A percentile compares a stretch with the other conserved stretches of the same genome.
These are phyloP conservation scores for Taphrina communis DNA, from an alignment of 1,139 yeast species.

Conservation along the genomic window DNA sequence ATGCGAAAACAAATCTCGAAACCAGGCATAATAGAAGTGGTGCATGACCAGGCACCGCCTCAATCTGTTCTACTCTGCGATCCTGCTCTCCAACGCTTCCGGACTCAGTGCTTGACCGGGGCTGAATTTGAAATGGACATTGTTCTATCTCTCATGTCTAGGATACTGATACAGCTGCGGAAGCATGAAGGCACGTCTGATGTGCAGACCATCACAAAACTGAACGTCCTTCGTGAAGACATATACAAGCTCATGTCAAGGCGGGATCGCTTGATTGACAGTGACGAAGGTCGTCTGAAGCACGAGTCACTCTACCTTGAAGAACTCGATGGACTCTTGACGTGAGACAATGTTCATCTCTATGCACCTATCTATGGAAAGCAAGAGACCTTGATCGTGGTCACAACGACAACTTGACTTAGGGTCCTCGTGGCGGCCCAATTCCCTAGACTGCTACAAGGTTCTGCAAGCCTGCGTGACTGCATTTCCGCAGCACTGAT, in stretches of 20 bases:
- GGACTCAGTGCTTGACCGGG: slow-evolving; percentile 7
- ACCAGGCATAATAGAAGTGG: slow-evolving; percentile 6
- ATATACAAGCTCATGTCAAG: slow-evolving; percentile 37
- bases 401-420: no score
- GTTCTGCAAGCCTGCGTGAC: no score
- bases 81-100: slow-evolving; percentile 15
- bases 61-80: slow-evolving; percentile 17
- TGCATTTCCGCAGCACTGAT: no score
- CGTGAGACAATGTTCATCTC: not conserved
- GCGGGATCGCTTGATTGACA: slow-evolving; percentile 26
- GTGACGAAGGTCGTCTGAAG: slow-evolving; percentile 13
- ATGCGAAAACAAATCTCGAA: slow-evolving; percentile 4
- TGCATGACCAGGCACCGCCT: not conserved
- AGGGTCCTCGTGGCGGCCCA: no score
- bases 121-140: slow-evolving; percentile 28
- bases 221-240: slow-evolving; percentile 36
- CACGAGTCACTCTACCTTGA: slow-evolving; percentile 32
- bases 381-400: no score
- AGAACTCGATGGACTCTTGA: slow-evolving; percentile 25
- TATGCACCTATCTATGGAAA: no score
- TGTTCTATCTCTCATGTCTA: slow-evolving; percentile 36
- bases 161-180: slow-evolving; percentile 25
- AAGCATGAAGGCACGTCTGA: not conserved
- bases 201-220: slow-evolving; percentile 25
- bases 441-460: no score